Percentiles rank a stretch among this genome's conserved stretches.
These are phyloP conservation scores for Tuber melanosporum DNA, from an alignment of 495 filamentous ascomycete species.

Conservation along the genomic window DNA sequence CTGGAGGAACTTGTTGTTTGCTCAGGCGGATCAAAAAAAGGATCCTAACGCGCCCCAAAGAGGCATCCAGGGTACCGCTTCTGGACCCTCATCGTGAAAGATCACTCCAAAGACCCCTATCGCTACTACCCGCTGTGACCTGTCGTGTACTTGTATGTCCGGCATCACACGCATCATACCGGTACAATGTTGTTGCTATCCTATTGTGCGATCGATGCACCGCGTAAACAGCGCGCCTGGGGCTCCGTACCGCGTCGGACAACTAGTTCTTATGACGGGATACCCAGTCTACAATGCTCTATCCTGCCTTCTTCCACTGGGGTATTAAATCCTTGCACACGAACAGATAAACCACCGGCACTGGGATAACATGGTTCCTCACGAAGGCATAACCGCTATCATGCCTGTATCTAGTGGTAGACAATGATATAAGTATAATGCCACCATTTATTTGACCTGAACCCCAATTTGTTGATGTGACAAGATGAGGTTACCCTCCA, in stretches of 20 bases:
- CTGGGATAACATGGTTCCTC: background rate
- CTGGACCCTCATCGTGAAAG: no score
- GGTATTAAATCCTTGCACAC: background rate
- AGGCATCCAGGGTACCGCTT: no score
- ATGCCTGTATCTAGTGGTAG: no score
- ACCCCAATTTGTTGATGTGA: background rate
- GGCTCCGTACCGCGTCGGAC: background rate
- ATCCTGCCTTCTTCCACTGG: background rate
- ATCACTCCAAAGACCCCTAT: background rate
- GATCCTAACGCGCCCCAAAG: no score
- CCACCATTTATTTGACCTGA: no score
- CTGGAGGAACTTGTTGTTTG: no score
- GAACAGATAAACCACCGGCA: background rate
- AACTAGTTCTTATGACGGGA: background rate
- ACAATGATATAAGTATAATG: background rate
- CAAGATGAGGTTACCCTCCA: background rate
- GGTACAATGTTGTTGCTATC: background rate
- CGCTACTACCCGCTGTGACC: background rate
- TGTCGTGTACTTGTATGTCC: background rate
- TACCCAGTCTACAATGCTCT: background rate
- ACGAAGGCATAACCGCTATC: background rate
- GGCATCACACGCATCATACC: background rate
- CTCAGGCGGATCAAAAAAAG: no score
- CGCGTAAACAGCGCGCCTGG: background rate
- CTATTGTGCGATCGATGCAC: background rate